Evolutionary conservation across 2,329 filamentous ascomycete species (phyloP).

Genomic region (Claviceps spartinae): DNA sequence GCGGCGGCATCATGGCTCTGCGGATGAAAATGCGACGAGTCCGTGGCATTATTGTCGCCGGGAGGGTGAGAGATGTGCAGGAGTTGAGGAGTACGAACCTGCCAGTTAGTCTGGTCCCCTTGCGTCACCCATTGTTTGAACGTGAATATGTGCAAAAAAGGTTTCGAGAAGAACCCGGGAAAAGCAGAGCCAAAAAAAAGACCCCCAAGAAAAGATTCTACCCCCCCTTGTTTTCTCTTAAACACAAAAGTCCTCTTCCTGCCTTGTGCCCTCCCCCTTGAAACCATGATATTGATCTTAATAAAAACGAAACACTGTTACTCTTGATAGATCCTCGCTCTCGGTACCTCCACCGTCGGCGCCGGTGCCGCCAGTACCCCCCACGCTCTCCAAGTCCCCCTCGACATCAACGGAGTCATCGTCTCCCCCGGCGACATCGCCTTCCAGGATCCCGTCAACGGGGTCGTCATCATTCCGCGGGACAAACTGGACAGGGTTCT

Average conservation of each 20-base stretch:
- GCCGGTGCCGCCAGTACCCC: constrained; percentile 41
- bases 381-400: constrained; percentile 35
- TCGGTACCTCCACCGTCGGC: constrained; percentile 43
- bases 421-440: constrained; percentile 49
- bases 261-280: too few species aligned
- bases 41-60: constrained; percentile 51
- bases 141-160: background rate
- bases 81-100: constrained; percentile 43
- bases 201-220: background rate
- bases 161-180: background rate
- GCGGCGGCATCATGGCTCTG: constrained; percentile 65
- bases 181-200: background rate
- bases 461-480: constrained; percentile 53
- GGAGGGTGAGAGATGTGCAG: constrained; percentile 51
- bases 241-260: background rate
- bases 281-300: too few species aligned
- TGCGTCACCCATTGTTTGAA: background rate
- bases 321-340: constrained; percentile 36
- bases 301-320: too few species aligned
- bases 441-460: constrained; percentile 56
- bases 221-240: background rate
- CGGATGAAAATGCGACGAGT: constrained; percentile 51
- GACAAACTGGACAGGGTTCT: constrained; percentile 46
- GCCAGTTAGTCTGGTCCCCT: constrained; percentile 26
- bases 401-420: constrained; percentile 28